Conservation (phyloP, 169 alveolate genomes). For the Cystoisospora suis region DNA sequence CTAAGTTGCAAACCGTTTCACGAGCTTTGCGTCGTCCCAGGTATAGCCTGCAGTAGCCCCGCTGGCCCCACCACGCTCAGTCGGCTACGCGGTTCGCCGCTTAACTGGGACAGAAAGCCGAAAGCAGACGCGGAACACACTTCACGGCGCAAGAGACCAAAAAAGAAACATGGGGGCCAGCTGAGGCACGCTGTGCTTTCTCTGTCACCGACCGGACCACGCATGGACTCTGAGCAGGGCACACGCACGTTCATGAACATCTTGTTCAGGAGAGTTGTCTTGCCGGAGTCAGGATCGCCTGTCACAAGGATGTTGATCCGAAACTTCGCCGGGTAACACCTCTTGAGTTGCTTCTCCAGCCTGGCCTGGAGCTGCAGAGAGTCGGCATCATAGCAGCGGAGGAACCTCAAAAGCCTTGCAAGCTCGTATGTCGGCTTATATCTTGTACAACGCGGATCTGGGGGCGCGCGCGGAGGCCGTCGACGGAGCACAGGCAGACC, state of each 20-base stretch:
- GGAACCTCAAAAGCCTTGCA: too few species aligned
- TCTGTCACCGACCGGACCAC: background rate
- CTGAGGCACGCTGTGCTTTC: background rate
- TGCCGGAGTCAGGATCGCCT: background rate
- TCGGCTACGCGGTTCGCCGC: too few species aligned
- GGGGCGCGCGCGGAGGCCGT: too few species aligned
- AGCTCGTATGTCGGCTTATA: too few species aligned
- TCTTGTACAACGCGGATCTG: too few species aligned
- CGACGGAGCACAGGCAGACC: too few species aligned
- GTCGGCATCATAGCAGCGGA: too few species aligned
- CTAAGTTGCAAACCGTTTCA: background rate
- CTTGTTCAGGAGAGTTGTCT: background rate
- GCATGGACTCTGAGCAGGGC: background rate
- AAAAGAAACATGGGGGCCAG: background rate
- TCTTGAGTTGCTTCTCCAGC: conserved; percentile 34
- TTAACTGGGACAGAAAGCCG: too few species aligned
- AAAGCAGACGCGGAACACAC: background rate
- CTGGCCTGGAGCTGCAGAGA: conserved; percentile 18
- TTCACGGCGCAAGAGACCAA: background rate
- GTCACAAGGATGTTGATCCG: conserved; percentile 14
- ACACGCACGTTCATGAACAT: background rate
- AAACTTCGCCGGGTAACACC: background rate
- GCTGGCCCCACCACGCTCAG: too few species aligned
- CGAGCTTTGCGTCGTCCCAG: background rate
- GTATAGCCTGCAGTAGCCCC: background rate